Percentiles rank a stretch among this genome's conserved stretches.
phyloP scores from a whole-genome alignment of 2,329 filamentous ascomycete species.

The Aphanoascus verrucosus region DNA sequence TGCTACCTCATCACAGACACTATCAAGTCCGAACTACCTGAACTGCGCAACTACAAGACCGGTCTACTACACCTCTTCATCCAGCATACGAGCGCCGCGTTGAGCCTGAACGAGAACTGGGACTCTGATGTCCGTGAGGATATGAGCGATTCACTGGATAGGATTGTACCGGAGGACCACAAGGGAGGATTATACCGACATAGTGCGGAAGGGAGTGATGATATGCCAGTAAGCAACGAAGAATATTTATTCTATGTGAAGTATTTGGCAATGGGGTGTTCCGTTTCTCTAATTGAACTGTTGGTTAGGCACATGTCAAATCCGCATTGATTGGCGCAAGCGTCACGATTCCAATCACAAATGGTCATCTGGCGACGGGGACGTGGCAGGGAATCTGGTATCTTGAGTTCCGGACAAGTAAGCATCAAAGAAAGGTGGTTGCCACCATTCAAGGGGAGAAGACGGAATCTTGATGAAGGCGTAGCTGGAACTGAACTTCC shows the following conservation, averaged over 20 bases:
- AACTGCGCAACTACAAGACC: constrained; percentile 72
- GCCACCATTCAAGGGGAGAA: constrained; percentile 90
- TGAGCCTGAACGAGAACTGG: constrained; percentile 88
- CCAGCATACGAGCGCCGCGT: constrained; percentile 86
- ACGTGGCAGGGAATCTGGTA: constrained; percentile 75
- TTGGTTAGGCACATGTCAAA: constrained; percentile 72
- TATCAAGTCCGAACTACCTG: constrained; percentile 60
- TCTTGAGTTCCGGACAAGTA: constrained; percentile 69
- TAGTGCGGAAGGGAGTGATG: constrained; percentile 74
- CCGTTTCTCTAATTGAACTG: no score
- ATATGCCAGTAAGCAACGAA: constrained; percentile 63
- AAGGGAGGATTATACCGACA: constrained; percentile 73
- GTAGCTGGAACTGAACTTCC: neutral
- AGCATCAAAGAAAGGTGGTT: constrained; percentile 70
- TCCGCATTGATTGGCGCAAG: constrained; percentile 78
- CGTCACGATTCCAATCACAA: constrained; percentile 78
- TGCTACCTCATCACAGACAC: constrained; percentile 81
- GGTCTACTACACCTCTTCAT: constrained; percentile 82
- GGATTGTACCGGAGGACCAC: constrained; percentile 73
- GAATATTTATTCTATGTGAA: no score
- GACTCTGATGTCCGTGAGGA: constrained; percentile 77
- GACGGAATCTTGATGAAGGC: neutral
- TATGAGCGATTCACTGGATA: constrained; percentile 88
- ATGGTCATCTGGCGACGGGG: constrained; percentile 62
- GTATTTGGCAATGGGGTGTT: no score